Percentiles rank a stretch among this genome's conserved stretches.
Evolutionary conservation across 176 grass and related monocot genomes (phyloP).

Genomic region (Phyllostachys edulis): DNA sequence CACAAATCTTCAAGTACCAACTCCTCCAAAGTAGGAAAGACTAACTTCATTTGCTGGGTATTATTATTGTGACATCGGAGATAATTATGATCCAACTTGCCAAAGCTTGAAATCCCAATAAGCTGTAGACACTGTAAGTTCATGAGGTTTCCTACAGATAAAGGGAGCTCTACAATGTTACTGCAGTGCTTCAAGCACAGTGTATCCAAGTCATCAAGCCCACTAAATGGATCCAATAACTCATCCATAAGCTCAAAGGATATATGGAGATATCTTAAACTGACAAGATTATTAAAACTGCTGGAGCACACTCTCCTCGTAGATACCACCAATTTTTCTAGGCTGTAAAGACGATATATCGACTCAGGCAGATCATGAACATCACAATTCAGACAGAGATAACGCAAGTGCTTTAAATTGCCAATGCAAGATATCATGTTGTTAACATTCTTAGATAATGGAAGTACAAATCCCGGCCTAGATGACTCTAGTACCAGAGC

Average conservation of each 20-base stretch:
- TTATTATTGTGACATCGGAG: background rate
- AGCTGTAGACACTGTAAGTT: constrained; percentile 14
- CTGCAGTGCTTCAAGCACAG: constrained; percentile 16
- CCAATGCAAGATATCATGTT: constrained; percentile 6
- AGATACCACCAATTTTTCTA: constrained; percentile 30
- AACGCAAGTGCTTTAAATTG: constrained; percentile 32
- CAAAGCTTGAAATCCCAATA: background rate
- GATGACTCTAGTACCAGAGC: constrained; percentile 17
- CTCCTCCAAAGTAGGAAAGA: constrained; percentile 16
- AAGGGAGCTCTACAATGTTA: background rate
- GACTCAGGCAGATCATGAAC: constrained; percentile 4
- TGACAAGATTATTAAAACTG: background rate
- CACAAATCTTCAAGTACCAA: constrained; percentile 6
- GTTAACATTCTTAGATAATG: background rate
- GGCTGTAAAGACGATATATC: constrained; percentile 32
- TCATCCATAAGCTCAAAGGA: background rate
- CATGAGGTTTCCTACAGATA: constrained; percentile 15
- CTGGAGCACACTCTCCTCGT: background rate
- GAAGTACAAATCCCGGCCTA: too few species aligned
- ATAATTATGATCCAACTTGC: background rate
- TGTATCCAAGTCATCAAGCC: constrained; percentile 14
- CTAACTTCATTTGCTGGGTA: background rate
- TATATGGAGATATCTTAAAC: constrained; percentile 4
- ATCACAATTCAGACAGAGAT: background rate
- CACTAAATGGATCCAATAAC: constrained; percentile 4